phyloP scores from a whole-genome alignment of 1,139 yeast species.

The Ashbya aceris region DNA sequence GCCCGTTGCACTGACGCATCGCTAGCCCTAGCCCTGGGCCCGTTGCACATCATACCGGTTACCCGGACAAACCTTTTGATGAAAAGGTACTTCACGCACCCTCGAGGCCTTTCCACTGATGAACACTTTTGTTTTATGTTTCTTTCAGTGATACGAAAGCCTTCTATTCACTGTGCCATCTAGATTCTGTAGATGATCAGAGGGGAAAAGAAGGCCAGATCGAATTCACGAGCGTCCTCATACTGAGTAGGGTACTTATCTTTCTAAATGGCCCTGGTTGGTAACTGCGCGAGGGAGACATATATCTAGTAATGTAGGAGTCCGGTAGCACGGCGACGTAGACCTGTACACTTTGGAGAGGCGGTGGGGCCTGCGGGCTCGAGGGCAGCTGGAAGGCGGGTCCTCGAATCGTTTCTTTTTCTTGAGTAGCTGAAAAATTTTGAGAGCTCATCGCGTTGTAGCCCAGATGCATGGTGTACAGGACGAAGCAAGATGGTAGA shows the following conservation, averaged over 20 bases:
- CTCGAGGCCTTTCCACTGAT: too few relatives aligned
- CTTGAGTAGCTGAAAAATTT: conserved; percentile 14
- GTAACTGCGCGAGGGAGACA: conserved; percentile 30
- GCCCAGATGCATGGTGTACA: conserved; percentile 15
- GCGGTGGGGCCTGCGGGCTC: background rate
- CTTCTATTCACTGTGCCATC: conserved; percentile 32
- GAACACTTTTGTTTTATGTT: conserved; percentile 2
- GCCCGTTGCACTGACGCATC: too few relatives aligned
- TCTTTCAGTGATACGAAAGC: conserved; percentile 27
- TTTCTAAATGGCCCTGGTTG: conserved; percentile 23
- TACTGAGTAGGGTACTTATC: conserved; percentile 24
- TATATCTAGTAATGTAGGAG: background rate
- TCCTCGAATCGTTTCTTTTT: conserved; percentile 5
- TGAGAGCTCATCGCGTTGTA: conserved; percentile 11
- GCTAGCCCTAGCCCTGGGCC: too few relatives aligned
- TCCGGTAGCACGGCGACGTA: background rate
- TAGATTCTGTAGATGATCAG: conserved; percentile 27
- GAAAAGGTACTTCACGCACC: too few relatives aligned
- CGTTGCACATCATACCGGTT: background rate
- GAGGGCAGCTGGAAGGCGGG: background rate
- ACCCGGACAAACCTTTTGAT: background rate
- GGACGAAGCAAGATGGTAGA: conserved; percentile 23
- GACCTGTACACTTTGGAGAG: too few relatives aligned
- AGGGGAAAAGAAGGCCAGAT: conserved; percentile 32
- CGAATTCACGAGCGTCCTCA: conserved; percentile 30